These are phyloP conservation scores for Anacardium occidentale DNA, from an alignment of 345 rosid species.

Conservation along the genomic window DNA sequence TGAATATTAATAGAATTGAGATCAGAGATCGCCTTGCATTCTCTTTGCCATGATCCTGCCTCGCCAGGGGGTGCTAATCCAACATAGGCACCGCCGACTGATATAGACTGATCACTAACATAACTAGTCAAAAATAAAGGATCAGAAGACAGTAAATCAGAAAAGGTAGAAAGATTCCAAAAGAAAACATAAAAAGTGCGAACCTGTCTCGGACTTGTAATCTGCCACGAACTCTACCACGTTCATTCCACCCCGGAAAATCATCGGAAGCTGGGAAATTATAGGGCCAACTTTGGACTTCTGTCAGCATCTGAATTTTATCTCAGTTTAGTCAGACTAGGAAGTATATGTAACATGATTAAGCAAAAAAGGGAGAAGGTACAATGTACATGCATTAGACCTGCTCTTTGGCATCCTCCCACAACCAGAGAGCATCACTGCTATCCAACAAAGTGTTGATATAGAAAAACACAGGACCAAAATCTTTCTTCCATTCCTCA, in stretches of 20 bases:
- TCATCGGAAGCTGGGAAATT: conserved; percentile 69
- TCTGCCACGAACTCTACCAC: conserved; percentile 64
- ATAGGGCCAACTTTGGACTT: conserved; percentile 83
- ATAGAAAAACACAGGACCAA: conserved; percentile 79
- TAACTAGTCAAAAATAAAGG: conserved; percentile 21
- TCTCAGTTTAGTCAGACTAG: not conserved
- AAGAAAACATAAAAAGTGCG: conserved; percentile 2
- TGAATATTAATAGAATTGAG: not conserved
- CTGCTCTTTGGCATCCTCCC: conserved; percentile 86
- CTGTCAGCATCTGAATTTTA: conserved; percentile 47
- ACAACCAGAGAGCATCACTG: conserved; percentile 43
- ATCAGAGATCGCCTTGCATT: conserved; percentile 48
- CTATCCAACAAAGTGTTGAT: conserved; percentile 43
- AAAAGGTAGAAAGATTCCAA: too few relatives aligned
- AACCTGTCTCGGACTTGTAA: conserved; percentile 64
- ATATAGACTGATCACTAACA: conserved; percentile 28
- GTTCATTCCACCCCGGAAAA: conserved; percentile 42
- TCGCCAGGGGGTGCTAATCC: conserved; percentile 85
- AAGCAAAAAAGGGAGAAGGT: not conserved
- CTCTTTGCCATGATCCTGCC: conserved; percentile 80
- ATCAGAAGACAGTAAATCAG: too few relatives aligned
- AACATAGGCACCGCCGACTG: conserved; percentile 57
- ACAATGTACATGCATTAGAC: conserved; percentile 25
- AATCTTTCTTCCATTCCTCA: conserved; percentile 91
- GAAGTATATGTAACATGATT: not conserved